Base-by-base conservation (phyloP, 192 early-diverging fungal genomes). In the Coemansia sp. region DNA sequence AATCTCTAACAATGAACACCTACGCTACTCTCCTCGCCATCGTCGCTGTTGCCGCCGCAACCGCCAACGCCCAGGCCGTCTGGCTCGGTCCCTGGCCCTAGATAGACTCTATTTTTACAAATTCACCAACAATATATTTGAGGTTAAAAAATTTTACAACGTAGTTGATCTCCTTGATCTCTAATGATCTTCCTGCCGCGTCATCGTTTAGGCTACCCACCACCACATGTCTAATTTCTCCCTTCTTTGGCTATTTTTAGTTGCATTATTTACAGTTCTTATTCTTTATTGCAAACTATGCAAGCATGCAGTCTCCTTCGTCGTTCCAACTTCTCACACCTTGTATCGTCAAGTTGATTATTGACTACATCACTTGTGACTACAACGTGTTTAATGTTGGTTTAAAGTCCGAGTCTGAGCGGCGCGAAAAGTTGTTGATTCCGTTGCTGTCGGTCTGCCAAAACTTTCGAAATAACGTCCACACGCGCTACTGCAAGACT, bases 51-150 rank as follows among this genome's bases (percentile, higher is more conserved):
- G 65, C 65, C 22, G 65, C 65, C 12, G 65, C 65, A 9, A 58
- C 65, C 34, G 65, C 65, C 13, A 66, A 66, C 40, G 65, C 53
- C 15, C 65, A 66, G 51, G 65, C 56, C 39, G 36, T 56, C 65
- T 66, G 65, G 65, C 51, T 66, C 24, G 65, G 65, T 42, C 65
- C 65, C 65, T 66, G 65, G 65, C 32, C 51, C 34, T 66, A 66
- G 38, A 11, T 9, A 1, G 4, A 40, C 10, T 31, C n/a, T 22
- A 53, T 24, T 12, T 8, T 7, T 3, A 7, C 24, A 27, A 9
- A 9, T n/a, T 11, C 1, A 5, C 29, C 11, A 27, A 27, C 9
- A 12, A 27, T 53, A 34, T 6, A 24, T 11, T 29, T 53, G 50
- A 6, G n/a, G n/a, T n/a, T n/a, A n/a, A n/a, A n/a, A n/a, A n/a